Percentiles rank a stretch among this genome's conserved stretches.
Conservation (phyloP, 352 stramenopile species). For the Globisporangium yorkense region DNA sequence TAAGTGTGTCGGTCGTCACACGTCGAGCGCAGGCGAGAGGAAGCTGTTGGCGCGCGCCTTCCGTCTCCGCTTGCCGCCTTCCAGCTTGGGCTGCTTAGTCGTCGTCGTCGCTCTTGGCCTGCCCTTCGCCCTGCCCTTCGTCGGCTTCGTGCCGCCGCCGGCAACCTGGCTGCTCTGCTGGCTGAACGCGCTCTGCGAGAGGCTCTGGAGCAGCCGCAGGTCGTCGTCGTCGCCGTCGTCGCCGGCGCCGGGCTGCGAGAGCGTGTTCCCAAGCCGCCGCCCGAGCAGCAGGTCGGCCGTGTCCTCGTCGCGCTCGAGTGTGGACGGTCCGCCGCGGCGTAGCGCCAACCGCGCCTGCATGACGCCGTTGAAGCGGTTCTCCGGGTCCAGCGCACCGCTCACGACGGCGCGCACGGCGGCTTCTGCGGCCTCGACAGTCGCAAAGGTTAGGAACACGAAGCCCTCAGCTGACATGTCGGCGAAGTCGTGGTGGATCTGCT, state of each 20-base stretch:
- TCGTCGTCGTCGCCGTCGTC: conserved; percentile 64
- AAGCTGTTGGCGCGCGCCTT: conserved; percentile 7
- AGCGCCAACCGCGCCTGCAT: conserved; percentile 50
- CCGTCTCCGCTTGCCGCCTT: neutral
- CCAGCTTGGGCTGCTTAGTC: neutral
- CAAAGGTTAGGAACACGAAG: conserved; percentile 65
- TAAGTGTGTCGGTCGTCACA: neutral
- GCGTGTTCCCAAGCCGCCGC: conserved; percentile 25
- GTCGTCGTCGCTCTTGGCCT: neutral
- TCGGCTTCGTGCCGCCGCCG: conserved; percentile 13
- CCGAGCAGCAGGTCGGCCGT: conserved; percentile 53
- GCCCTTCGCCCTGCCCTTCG: conserved; percentile 1
- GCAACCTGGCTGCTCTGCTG: conserved; percentile 17
- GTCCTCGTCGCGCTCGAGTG: conserved; percentile 21
- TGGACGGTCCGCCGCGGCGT: conserved; percentile 25
- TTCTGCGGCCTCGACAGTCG: conserved; percentile 27
- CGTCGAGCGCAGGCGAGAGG: conserved; percentile 4
- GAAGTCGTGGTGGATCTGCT: conserved; percentile 64
- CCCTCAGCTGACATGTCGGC: conserved; percentile 47
- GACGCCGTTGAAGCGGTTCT: conserved; percentile 14
- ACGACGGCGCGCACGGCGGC: conserved; percentile 32
- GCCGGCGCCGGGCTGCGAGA: conserved; percentile 43
- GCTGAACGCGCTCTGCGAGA: conserved; percentile 56
- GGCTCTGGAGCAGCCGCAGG: conserved; percentile 48
- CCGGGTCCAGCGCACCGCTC: conserved; percentile 10